Evolutionary conservation across 2,329 filamentous ascomycete species (phyloP), one percentile per base, ranked within the genome.

Genomic region (Fusarium sp.): DNA sequence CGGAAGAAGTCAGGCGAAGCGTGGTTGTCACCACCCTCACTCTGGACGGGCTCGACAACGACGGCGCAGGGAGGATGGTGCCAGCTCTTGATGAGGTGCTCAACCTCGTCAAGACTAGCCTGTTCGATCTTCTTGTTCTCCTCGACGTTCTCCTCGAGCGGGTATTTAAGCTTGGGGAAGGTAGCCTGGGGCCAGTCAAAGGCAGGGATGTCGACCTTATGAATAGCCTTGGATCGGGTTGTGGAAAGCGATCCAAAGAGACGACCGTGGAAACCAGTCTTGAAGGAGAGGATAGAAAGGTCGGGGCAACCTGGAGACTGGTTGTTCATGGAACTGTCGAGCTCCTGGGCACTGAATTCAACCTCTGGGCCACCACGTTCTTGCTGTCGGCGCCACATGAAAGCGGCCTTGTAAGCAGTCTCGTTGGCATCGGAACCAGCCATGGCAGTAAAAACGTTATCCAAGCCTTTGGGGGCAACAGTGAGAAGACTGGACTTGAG

Each of bases 151-250:
- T 93, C 85, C 74, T 94, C 91, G 8, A 97, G 89, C 1, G 94
- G 94, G 81, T 97, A 97, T 82, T 94, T 94, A 78, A 97, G 88
- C 70, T 83, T 77, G 12, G 94, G 94, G 87, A 97, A 97, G 59
- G 92, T 89, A 20, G 94, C 94, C 80, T 95, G 93, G 29, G 94
- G 94, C 94, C 94, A 97, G 86, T 97, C 92, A 77, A 97, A 97
- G 76, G 94, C 93, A 25, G 94, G 94, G 75, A 97, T 97, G 79
- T 97, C 94, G 74, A 97, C 85, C 84, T 97, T 97, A 86, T 97
- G 94, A 79, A 97, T 94, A 48, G 94, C 89, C 87, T 97, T 97
- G 81, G 91, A 94, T 78, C 94, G 92, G 16, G 94, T 97, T 61
- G 94, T 97, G 67, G 92, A 95, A 59, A 97, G 87, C 62, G 88